Conservation (phyloP, 164 flowering plant genomes). For the Vitis labrusca region DNA sequence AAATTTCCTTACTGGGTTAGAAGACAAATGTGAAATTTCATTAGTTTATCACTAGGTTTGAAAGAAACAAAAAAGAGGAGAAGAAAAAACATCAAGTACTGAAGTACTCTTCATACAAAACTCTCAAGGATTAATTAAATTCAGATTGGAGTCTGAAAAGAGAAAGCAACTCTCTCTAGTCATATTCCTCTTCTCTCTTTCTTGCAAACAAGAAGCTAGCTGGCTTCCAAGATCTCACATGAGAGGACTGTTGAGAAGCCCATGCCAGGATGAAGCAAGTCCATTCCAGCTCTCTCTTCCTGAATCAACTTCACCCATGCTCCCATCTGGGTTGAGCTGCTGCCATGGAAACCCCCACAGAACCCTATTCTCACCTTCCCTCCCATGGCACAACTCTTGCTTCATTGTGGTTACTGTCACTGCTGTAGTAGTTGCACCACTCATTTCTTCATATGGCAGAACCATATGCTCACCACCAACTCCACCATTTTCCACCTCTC, state of each 20-base stretch:
- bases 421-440: constrained; percentile 32
- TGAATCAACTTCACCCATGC: constrained; percentile 38
- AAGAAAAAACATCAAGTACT: constrained; percentile 9
- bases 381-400: constrained; percentile 39
- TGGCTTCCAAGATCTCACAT: constrained; percentile 37
- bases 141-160: constrained; percentile 5
- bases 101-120: constrained; percentile 18
- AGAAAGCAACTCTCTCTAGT: constrained; percentile 2
- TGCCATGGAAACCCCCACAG: constrained; percentile 79
- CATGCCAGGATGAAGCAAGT: constrained; percentile 64
- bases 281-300: constrained; percentile 68
- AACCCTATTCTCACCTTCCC: constrained; percentile 32
- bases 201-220: neutral
- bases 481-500: constrained; percentile 30
- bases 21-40: constrained; percentile 25
- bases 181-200: neutral
- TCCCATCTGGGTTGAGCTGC: constrained; percentile 34
- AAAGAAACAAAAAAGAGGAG: neutral
- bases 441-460: constrained; percentile 30
- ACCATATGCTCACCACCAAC: constrained; percentile 15
- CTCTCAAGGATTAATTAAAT: constrained; percentile 2
- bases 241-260: constrained; percentile 70
- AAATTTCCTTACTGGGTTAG: constrained; percentile 15
- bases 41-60: constrained; percentile 12
- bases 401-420: constrained; percentile 47